Evolutionary conservation across 2,329 filamentous ascomycete species (phyloP), one percentile per base, ranked within the genome.

Genomic region (Rosellinia necatrix): DNA sequence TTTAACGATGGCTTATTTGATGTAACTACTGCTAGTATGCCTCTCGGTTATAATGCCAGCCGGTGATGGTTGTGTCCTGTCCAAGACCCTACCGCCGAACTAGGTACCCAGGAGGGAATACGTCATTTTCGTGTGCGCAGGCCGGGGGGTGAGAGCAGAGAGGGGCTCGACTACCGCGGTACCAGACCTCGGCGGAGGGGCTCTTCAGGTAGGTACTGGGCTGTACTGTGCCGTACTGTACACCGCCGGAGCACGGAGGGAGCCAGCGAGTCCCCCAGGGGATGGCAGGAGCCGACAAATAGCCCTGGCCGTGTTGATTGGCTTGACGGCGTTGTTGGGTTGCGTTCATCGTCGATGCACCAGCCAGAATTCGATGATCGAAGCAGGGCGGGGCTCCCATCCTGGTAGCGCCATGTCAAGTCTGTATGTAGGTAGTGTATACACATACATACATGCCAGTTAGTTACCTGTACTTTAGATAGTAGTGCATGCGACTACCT

Each of bases 361-460:
- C 57, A 57, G 53, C 50, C 38, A 60, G 50, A 57, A 41, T 34
- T 62, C 59, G 59, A 62, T 62, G 51, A 53, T 48, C 53, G 19
- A 38, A 4, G 34, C n/a, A 52, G 30, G 41, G 51, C 46, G 49
- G 49, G 56, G 56, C 38, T 17, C 19, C 8, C 12, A 56, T 30
- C 49, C 52, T 30, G 22, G 42, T 19, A 40, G 22, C 25, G 35
- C n/a, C n/a, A 24, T 32, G 37, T 41, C 27, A 35, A n/a, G 50
- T 21, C 43, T 8, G 47, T n/a, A n/a, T n/a, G n/a, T n/a, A n/a
- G n/a, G n/a, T n/a, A n/a, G n/a, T n/a, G n/a, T n/a, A n/a, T n/a
- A n/a, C n/a, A n/a, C n/a, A n/a, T n/a, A n/a, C n/a, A n/a, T n/a
- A n/a, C n/a, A n/a, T n/a, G n/a, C n/a, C n/a, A n/a, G n/a, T n/a